Percentiles rank a stretch among this genome's conserved stretches.
Conservation (phyloP, 2,329 filamentous ascomycete genomes). For the Aspergillus aculeatinus region DNA sequence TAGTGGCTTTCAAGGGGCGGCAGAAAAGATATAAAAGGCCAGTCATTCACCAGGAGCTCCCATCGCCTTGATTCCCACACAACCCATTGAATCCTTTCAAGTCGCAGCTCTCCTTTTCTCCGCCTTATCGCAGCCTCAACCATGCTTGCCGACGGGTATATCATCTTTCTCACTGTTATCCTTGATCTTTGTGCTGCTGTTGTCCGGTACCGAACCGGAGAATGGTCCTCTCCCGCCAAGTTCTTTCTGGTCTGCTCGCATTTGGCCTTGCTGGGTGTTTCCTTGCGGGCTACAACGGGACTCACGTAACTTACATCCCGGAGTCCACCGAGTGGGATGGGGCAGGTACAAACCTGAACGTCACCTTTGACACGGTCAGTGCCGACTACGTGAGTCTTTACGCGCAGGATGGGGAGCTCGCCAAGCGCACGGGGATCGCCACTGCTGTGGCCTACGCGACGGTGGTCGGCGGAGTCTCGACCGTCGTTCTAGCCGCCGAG, state of each 20-base stretch:
- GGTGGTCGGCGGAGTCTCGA: background rate
- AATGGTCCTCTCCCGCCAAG: slow-evolving; percentile 1
- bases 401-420: background rate
- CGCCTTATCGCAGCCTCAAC: no score
- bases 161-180: background rate
- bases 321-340: background rate
- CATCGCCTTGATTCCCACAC: no score
- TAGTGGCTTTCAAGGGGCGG: no score
- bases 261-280: background rate
- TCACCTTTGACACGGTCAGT: background rate
- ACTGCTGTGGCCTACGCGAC: background rate
- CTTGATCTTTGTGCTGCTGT: slow-evolving; percentile 1
- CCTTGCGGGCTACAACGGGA: background rate
- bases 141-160: no score
- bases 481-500: background rate
- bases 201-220: background rate
- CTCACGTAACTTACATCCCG: background rate
- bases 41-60: no score
- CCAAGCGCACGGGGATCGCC: background rate
- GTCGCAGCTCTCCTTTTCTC: no score
- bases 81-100: no score
- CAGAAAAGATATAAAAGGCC: no score
- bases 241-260: slow-evolving; percentile 2
- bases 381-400: slow-evolving; percentile 1
- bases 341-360: background rate